A percentile compares a stretch with the other conserved stretches of the same genome.
phyloP scores from a whole-genome alignment of 2,329 filamentous ascomycete genomes.

The Penicillium sp. region DNA sequence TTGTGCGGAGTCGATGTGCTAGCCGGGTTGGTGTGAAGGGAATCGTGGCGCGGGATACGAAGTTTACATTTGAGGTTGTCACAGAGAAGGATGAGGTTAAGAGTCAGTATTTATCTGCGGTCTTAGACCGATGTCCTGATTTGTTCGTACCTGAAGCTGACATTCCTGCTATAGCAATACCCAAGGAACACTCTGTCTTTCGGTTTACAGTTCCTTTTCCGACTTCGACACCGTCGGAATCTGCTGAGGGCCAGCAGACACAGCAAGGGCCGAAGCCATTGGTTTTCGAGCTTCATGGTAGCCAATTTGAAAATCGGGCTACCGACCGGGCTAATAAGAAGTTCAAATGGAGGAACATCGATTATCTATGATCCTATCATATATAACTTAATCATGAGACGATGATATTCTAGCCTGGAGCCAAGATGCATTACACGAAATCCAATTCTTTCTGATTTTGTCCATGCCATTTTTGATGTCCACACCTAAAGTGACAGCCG shows the following conservation, averaged over 20 bases:
- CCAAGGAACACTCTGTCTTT: slow-evolving; percentile 89
- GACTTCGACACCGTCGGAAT: slow-evolving; percentile 3
- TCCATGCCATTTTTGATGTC: background rate
- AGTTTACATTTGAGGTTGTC: slow-evolving; percentile 81
- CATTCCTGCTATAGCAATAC: slow-evolving; percentile 56
- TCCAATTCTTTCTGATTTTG: background rate
- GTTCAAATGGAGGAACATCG: slow-evolving; percentile 81
- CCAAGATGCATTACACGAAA: background rate
- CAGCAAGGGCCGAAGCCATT: slow-evolving; percentile 42
- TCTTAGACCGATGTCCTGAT: background rate
- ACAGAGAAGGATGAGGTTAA: slow-evolving; percentile 71
- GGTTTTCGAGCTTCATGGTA: slow-evolving; percentile 82
- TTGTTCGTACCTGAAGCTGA: background rate
- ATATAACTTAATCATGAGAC: background rate
- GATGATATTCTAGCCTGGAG: background rate
- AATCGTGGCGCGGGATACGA: slow-evolving; percentile 85
- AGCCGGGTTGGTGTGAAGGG: slow-evolving; percentile 80
- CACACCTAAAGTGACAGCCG: background rate
- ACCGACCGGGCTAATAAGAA: slow-evolving; percentile 87
- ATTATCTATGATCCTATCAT: slow-evolving; percentile 43
- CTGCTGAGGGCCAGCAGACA: slow-evolving; percentile 19
- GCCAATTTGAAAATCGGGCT: slow-evolving; percentile 80
- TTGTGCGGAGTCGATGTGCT: slow-evolving; percentile 77
- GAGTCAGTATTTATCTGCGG: slow-evolving; percentile 43
- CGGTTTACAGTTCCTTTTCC: slow-evolving; percentile 66